These are phyloP conservation scores for Cochlearia excelsa DNA, from an alignment of 345 rosid genomes.

Conservation along the genomic window DNA sequence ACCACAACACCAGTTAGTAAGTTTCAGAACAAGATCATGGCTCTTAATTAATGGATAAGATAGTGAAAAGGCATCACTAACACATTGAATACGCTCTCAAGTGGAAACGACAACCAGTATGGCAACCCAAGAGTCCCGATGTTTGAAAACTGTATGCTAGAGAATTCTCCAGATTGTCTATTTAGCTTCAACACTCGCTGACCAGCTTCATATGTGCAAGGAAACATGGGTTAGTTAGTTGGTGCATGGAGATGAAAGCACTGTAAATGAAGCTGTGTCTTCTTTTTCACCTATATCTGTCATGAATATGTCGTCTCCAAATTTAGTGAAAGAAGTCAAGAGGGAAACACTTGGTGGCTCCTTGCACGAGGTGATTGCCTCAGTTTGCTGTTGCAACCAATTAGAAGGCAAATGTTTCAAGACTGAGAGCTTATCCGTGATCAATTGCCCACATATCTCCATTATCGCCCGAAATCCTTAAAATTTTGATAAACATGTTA, in stretches of 20 bases:
- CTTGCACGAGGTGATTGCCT: constrained; percentile 35
- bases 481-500: constrained; percentile 30
- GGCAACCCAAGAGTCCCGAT: constrained; percentile 81
- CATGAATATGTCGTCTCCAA: constrained; percentile 47
- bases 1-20: no score
- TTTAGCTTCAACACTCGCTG: constrained; percentile 64
- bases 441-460: constrained; percentile 51
- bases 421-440: constrained; percentile 57
- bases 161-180: constrained; percentile 57
- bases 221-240: no score
- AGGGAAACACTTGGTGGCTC: constrained; percentile 44
- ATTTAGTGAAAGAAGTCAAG: constrained; percentile 55
- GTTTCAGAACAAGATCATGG: neutral
- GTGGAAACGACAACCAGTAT: constrained; percentile 63
- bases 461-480: constrained; percentile 55
- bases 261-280: constrained; percentile 7
- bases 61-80: constrained; percentile 42
- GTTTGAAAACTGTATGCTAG: constrained; percentile 64
- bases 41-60: neutral
- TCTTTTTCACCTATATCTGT: constrained; percentile 61
- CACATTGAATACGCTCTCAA: constrained; percentile 68
- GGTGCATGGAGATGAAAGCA: neutral
- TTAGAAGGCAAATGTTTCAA: constrained; percentile 55
- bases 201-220: constrained; percentile 45
- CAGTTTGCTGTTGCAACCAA: constrained; percentile 52